Percentiles rank a stretch among this genome's conserved stretches.
These are phyloP conservation scores for Talaromyces liani DNA, from an alignment of 495 filamentous ascomycete species.

Conservation along the genomic window DNA sequence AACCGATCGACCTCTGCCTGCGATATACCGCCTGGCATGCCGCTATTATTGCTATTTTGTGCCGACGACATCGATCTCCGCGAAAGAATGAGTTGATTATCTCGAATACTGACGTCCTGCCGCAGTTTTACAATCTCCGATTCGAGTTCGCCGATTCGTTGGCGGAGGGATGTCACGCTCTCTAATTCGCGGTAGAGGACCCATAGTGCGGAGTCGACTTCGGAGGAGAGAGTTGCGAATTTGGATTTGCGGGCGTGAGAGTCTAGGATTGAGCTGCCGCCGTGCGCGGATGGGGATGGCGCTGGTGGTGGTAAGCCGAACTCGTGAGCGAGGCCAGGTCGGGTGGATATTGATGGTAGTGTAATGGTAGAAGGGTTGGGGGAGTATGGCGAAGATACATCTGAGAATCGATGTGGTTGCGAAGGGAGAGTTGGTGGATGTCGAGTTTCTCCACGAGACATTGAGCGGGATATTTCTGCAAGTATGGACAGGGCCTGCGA, in stretches of 20 bases:
- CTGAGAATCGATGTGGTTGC: background rate
- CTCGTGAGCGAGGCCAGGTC: background rate
- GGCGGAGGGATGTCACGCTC: constrained; percentile 10
- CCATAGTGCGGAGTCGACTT: constrained; percentile 14
- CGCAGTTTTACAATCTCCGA: constrained; percentile 4
- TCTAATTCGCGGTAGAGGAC: constrained; percentile 16
- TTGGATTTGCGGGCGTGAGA: constrained; percentile 11
- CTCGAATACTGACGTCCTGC: constrained; percentile 12
- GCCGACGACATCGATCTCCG: constrained; percentile 2
- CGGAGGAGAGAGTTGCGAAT: constrained; percentile 13
- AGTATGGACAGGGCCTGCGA: constrained; percentile 8
- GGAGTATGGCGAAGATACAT: background rate
- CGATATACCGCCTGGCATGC: background rate
- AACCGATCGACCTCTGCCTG: constrained; percentile 4
- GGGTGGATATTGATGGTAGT: background rate
- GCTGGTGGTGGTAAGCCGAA: background rate
- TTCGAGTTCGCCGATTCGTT: constrained; percentile 12
- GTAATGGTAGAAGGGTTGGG: background rate
- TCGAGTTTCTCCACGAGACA: background rate
- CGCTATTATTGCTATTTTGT: background rate
- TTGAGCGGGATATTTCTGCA: constrained; percentile 6
- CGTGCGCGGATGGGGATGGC: background rate
- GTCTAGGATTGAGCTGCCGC: background rate
- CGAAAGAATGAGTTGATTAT: constrained; percentile 10
- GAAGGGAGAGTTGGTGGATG: background rate